Conservation (phyloP, 169 alveolate species). For the Cryptosporidium meleagridis region DNA sequence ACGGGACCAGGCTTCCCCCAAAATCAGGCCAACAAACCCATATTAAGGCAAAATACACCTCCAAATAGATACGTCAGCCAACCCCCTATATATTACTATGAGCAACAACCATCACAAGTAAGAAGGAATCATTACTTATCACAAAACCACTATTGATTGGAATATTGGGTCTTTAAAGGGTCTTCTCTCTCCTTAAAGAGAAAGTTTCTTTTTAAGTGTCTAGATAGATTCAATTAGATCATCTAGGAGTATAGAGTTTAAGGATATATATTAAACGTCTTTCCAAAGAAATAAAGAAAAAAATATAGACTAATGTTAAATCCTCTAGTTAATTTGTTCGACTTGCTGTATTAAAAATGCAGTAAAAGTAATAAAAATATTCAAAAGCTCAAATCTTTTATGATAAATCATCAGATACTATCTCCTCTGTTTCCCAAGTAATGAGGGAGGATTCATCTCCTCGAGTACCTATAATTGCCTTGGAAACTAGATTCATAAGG, state of each 20-base stretch:
- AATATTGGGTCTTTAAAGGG: not conserved
- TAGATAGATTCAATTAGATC: not conserved
- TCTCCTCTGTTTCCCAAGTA: not conserved
- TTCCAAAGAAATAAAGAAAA: not conserved
- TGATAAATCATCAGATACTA: not conserved
- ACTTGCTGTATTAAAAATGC: not conserved
- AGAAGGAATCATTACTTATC: constrained; percentile 20
- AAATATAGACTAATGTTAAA: not conserved
- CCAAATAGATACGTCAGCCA: constrained; percentile 57
- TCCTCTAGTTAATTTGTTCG: not conserved
- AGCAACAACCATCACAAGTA: not conserved
- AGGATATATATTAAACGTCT: not conserved
- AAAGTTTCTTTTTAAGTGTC: not conserved
- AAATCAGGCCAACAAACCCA: not conserved
- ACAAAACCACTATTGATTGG: not conserved
- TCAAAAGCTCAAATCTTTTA: not conserved
- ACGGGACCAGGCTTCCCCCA: not conserved
- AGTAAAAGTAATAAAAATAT: not conserved
- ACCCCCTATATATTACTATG: constrained; percentile 24
- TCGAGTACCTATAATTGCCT: constrained; percentile 1
- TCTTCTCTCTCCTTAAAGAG: not conserved
- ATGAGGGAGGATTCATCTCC: not conserved
- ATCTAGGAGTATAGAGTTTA: constrained; percentile 1
- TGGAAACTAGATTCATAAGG: constrained; percentile 2
- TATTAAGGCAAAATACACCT: constrained; percentile 4